Conservation (phyloP, 2,329 filamentous ascomycete genomes). For the Fusarium cicatricum region DNA sequence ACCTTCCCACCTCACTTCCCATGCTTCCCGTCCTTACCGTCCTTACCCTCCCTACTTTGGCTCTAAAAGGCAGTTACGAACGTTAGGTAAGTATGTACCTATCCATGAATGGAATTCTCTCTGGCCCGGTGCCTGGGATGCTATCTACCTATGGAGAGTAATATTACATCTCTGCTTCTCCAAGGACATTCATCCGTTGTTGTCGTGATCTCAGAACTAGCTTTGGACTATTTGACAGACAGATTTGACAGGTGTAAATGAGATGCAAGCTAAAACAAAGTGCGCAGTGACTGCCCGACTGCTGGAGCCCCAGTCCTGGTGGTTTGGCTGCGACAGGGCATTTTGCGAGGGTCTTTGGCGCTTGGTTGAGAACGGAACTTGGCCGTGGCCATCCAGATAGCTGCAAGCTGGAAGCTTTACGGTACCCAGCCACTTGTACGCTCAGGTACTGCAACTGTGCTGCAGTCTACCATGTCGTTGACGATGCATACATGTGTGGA, state of each 20-base stretch:
- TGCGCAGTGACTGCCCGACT: not conserved
- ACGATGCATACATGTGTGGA: no score
- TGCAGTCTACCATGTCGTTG: no score
- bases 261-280: conserved; percentile 11
- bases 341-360: not conserved
- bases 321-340: not conserved
- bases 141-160: no score
- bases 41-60: conserved; percentile 17
- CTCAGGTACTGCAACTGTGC: no score
- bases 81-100: conserved; percentile 27
- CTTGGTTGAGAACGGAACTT: conserved; percentile 12
- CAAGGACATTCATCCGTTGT: not conserved
- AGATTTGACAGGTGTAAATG: conserved; percentile 25
- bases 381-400: not conserved
- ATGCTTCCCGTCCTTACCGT: no score
- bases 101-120: no score
- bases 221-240: conserved; percentile 11
- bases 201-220: not conserved
- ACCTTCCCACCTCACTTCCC: conserved; percentile 15
- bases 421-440: not conserved
- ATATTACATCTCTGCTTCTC: conserved; percentile 2
- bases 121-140: no score
- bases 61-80: conserved; percentile 34
- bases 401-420: not conserved
- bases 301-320: not conserved